phyloP scores from a whole-genome alignment of 1,284 basidiomycete genomes.

The Agroathelia rolfsii region DNA sequence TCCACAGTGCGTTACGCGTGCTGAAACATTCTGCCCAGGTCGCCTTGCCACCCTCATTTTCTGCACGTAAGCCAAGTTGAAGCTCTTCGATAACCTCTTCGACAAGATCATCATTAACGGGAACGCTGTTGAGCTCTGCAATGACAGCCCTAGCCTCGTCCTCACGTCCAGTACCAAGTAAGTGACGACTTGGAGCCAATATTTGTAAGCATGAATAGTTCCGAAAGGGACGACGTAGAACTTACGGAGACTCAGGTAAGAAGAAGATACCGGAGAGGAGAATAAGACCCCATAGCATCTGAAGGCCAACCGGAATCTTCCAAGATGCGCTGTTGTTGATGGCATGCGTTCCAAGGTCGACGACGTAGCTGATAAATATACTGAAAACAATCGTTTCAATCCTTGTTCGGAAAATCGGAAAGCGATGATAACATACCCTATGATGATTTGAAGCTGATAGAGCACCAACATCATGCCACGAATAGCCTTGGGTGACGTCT shows the following conservation, averaged over 20 bases:
- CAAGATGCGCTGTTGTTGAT: slow-evolving; percentile 55
- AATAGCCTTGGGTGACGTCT: slow-evolving; percentile 68
- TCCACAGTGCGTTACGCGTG: slow-evolving; percentile 56
- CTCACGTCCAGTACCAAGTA: slow-evolving; percentile 41
- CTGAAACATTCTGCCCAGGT: slow-evolving; percentile 77
- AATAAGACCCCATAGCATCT: slow-evolving; percentile 58
- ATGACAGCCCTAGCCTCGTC: slow-evolving; percentile 53
- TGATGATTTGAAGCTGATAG: slow-evolving; percentile 70
- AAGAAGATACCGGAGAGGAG: slow-evolving; percentile 63
- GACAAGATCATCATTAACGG: slow-evolving; percentile 52
- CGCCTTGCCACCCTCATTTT: slow-evolving; percentile 71
- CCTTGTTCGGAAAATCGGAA: slow-evolving; percentile 4
- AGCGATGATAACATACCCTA: slow-evolving; percentile 34
- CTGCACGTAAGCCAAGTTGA: slow-evolving; percentile 52
- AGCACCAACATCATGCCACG: slow-evolving; percentile 66
- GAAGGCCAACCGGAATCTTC: slow-evolving; percentile 61
- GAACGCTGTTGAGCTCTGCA: slow-evolving; percentile 55
- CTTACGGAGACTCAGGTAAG: slow-evolving; percentile 73
- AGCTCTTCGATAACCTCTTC: slow-evolving; percentile 61
- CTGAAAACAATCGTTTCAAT: slow-evolving; percentile 25
- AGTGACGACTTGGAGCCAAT: slow-evolving; percentile 37
- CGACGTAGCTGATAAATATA: slow-evolving; percentile 64
- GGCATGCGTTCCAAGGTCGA: slow-evolving; percentile 62
- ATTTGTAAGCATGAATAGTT: neutral
- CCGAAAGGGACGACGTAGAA: slow-evolving; percentile 10